A percentile compares a stretch with the other conserved stretches of the same genome.
phyloP scores from a whole-genome alignment of 352 stramenopile species.

The Hyaloperonospora brassicae region DNA sequence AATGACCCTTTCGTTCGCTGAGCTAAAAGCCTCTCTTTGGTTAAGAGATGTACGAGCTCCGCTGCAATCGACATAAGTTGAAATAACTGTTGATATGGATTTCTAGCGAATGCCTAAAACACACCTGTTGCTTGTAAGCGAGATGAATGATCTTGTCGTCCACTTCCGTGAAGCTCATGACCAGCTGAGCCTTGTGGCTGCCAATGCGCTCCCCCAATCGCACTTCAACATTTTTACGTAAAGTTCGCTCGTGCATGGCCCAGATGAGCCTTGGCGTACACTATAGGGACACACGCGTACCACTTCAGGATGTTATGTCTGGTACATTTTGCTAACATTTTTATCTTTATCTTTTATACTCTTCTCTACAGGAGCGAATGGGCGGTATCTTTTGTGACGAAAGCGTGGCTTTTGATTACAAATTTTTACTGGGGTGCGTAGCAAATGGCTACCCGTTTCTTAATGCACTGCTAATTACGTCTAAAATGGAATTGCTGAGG shows the following conservation, averaged over 20 bases:
- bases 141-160: slow-evolving; percentile 97
- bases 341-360: too few species aligned
- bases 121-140: slow-evolving; percentile 33
- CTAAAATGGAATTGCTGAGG: too few species aligned
- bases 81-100: slow-evolving; percentile 65
- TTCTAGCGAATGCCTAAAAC: slow-evolving; percentile 42
- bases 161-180: slow-evolving; percentile 96
- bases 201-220: slow-evolving; percentile 83
- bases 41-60: too few species aligned
- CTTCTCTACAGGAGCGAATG: too few species aligned
- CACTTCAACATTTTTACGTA: slow-evolving; percentile 89
- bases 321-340: slow-evolving; percentile 20
- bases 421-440: too few species aligned
- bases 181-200: slow-evolving; percentile 88
- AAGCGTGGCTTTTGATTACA: too few species aligned
- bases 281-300: slow-evolving; percentile 98
- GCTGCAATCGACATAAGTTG: slow-evolving; percentile 48
- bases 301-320: slow-evolving; percentile 69
- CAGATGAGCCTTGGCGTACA: slow-evolving; percentile 97
- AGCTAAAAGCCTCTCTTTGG: too few species aligned
- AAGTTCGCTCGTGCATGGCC: slow-evolving; percentile 96
- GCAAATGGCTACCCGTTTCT: too few species aligned
- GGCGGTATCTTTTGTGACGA: too few species aligned
- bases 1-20: too few species aligned
- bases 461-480: too few species aligned